A percentile compares a stretch with the other conserved stretches of the same genome.
These are phyloP conservation scores for Solanum virginianum DNA, from an alignment of 257 asterid genomes.

Conservation along the genomic window DNA sequence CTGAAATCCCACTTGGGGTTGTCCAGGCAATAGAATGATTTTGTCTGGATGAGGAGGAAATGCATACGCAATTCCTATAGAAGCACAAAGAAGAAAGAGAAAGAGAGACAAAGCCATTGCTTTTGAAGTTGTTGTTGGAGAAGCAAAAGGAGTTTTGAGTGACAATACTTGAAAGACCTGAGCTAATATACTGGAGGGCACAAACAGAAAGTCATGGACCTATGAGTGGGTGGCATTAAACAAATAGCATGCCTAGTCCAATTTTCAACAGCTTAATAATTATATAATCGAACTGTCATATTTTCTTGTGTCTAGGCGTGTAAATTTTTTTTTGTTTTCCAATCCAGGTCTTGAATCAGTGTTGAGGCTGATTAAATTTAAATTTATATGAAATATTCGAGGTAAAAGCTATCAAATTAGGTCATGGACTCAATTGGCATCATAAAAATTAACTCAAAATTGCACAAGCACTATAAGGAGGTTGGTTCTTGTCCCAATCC, in stretches of 20 bases:
- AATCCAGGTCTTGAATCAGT: fast-evolving
- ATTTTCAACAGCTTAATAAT: neutral
- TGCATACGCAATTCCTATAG: constrained; percentile 6
- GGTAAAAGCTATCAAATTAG: neutral
- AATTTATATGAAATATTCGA: fast-evolving
- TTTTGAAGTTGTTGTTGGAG: neutral
- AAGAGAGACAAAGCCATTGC: constrained; percentile 16
- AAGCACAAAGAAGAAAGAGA: constrained; percentile 19
- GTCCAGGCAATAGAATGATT: constrained; percentile 49
- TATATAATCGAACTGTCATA: neutral
- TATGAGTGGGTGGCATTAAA: constrained; percentile 18
- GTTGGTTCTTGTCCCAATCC: too few relatives aligned
- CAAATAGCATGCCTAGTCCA: constrained; percentile 27
- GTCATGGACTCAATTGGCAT: fast-evolving
- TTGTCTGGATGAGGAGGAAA: constrained; percentile 37
- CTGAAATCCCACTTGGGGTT: constrained; percentile 43
- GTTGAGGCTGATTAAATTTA: fast-evolving
- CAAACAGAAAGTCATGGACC: constrained; percentile 33
- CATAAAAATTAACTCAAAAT: too few relatives aligned
- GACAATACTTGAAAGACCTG: neutral
- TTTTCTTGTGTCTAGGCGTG: constrained; percentile 13
- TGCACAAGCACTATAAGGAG: neutral
- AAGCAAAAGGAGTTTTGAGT: neutral
- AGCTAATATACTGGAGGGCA: constrained; percentile 13
- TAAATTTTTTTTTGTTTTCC: neutral